Percentiles rank a stretch among this genome's conserved stretches.
phyloP scores from a whole-genome alignment of 2,329 filamentous ascomycete genomes.

The Hortaea werneckii region DNA sequence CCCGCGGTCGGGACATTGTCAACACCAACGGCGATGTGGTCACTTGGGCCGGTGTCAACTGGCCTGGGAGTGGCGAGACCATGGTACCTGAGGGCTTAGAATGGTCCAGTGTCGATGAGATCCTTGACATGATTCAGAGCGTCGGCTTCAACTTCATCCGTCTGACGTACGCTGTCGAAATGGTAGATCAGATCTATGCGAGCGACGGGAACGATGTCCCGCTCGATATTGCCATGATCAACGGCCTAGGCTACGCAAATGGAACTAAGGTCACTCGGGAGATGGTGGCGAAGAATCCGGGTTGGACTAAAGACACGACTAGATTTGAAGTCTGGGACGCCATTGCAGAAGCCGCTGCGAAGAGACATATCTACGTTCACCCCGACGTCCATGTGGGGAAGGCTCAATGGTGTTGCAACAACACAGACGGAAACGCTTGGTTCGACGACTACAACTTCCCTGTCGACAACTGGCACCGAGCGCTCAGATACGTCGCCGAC shows the following conservation, averaged over 20 bases:
- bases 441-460: too few relatives aligned
- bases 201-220: slow-evolving; percentile 2
- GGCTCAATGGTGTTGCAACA: too few relatives aligned
- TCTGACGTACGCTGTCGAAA: slow-evolving; percentile 51
- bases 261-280: slow-evolving; percentile 41
- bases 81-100: slow-evolving; percentile 56
- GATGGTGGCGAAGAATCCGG: slow-evolving; percentile 47
- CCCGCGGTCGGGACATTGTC: slow-evolving; percentile 14
- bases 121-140: slow-evolving; percentile 47
- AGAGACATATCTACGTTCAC: too few relatives aligned
- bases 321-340: too few relatives aligned
- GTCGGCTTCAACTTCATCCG: slow-evolving; percentile 53
- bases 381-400: too few relatives aligned
- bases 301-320: slow-evolving; percentile 40
- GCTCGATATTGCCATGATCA: slow-evolving; percentile 5
- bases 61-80: slow-evolving; percentile 49
- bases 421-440: too few relatives aligned
- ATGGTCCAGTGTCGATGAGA: slow-evolving; percentile 45
- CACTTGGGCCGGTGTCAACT: slow-evolving; percentile 46
- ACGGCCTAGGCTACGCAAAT: slow-evolving; percentile 39
- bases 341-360: too few relatives aligned
- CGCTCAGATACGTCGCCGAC: too few relatives aligned
- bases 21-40: slow-evolving; percentile 21
- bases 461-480: too few relatives aligned
- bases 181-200: slow-evolving; percentile 40